Percentiles rank a stretch among this genome's conserved stretches.
Evolutionary conservation across 2,329 filamentous ascomycete genomes (phyloP).

Genomic region (Talaromyces rugulosus): DNA sequence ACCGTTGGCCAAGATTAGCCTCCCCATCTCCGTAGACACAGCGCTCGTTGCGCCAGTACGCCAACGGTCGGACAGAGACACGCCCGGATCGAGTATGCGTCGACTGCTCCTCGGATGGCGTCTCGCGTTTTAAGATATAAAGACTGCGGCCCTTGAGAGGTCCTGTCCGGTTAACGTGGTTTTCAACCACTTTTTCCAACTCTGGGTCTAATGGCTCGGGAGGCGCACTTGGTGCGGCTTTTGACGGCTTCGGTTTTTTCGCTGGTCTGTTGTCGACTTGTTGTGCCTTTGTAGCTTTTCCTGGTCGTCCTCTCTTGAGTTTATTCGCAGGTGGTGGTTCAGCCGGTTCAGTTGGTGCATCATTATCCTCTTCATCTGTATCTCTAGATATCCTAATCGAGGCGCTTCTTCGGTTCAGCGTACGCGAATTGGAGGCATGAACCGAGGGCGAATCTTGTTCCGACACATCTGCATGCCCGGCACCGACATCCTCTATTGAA

Average conservation of each 20-base stretch:
- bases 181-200: conserved; percentile 39
- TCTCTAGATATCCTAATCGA: conserved; percentile 1
- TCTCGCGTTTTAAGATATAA: conserved; percentile 49
- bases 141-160: conserved; percentile 47
- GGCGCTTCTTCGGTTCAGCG: background rate
- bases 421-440: conserved; percentile 8
- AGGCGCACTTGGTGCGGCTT: background rate
- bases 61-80: conserved; percentile 70
- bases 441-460: conserved; percentile 15
- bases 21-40: conserved; percentile 65
- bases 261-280: conserved; percentile 22
- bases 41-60: conserved; percentile 82
- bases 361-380: conserved; percentile 2
- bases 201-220: conserved; percentile 28
- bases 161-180: conserved; percentile 39
- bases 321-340: conserved; percentile 11
- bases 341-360: conserved; percentile 13
- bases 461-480: conserved; percentile 15
- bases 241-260: conserved; percentile 29
- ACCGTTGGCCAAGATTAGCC: conserved; percentile 51
- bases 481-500: conserved; percentile 12
- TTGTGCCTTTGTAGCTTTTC: conserved; percentile 28
- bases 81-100: conserved; percentile 73
- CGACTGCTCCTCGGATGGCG: conserved; percentile 50
- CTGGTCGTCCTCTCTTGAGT: conserved; percentile 27